Conservation (phyloP, 192 early-diverging fungal genomes). For the Gaertneriomyces semiglobifer region DNA sequence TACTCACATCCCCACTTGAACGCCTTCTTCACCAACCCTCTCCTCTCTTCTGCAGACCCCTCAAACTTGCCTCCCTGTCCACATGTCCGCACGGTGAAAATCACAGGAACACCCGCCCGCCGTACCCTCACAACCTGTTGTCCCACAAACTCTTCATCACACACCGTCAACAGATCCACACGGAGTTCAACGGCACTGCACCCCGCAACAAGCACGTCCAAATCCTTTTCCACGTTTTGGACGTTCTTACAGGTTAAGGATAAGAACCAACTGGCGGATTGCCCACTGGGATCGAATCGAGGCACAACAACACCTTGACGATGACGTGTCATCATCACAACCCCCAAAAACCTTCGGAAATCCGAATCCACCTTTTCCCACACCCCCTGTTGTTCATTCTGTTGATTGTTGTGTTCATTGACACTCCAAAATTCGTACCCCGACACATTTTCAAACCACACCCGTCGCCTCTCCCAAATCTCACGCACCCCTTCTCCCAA, state of each 20-base stretch:
- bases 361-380: conserved; percentile 78
- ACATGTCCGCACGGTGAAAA: conserved; percentile 88
- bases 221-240: conserved; percentile 44
- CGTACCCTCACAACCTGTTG: conserved; percentile 77
- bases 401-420: conserved; percentile 21
- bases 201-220: conserved; percentile 70
- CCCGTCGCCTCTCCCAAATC: conserved; percentile 75
- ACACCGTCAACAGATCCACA: conserved; percentile 72
- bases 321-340: no score
- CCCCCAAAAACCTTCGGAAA: conserved; percentile 65
- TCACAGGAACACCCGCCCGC: conserved; percentile 72
- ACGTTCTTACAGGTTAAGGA: conserved; percentile 69
- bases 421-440: conserved; percentile 79
- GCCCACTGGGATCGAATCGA: conserved; percentile 37
- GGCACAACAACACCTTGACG: conserved; percentile 13
- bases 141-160: conserved; percentile 65
- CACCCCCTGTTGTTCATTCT: conserved; percentile 37
- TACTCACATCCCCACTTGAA: conserved; percentile 91
- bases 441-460: conserved; percentile 75
- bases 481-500: conserved; percentile 74
- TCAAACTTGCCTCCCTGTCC: conserved; percentile 84
- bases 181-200: conserved; percentile 89
- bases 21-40: conserved; percentile 67
- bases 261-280: conserved; percentile 68
- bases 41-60: conserved; percentile 54